phyloP scores from a whole-genome alignment of 306 rosid genomes.

The Begonia fuchsioides region DNA sequence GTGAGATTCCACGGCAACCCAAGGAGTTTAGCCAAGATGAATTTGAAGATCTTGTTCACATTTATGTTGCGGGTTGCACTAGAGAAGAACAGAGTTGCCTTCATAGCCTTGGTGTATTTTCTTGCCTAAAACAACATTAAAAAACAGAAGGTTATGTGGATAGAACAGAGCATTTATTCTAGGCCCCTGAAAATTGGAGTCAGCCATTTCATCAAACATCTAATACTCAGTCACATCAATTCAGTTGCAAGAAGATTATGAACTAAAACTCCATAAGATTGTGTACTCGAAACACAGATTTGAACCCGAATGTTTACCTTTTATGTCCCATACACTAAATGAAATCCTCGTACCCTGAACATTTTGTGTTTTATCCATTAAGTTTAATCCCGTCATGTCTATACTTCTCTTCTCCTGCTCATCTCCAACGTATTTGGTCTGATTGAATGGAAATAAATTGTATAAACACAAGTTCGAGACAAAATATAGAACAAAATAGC shows the following conservation, averaged over 20 bases:
- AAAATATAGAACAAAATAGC: neutral
- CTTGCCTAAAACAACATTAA: conserved; percentile 49
- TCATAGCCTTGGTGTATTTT: conserved; percentile 79
- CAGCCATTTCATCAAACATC: conserved; percentile 1
- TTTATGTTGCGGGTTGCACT: conserved; percentile 92
- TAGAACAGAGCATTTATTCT: neutral
- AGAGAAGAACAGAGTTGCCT: conserved; percentile 82
- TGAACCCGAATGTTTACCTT: conserved; percentile 29
- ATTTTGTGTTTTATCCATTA: conserved; percentile 66
- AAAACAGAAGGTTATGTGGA: too few relatives aligned
- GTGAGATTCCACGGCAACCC: conserved; percentile 80
- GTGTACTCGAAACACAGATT: neutral
- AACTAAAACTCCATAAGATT: too few relatives aligned
- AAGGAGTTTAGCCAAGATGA: conserved; percentile 78
- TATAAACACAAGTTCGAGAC: too few relatives aligned
- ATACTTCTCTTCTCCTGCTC: conserved; percentile 56
- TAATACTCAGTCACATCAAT: too few relatives aligned
- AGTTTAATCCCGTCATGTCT: conserved; percentile 70
- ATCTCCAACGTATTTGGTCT: conserved; percentile 83
- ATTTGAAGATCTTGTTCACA: conserved; percentile 91
- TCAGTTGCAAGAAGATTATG: too few relatives aligned
- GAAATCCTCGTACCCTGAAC: conserved; percentile 77
- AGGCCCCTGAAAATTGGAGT: conserved; percentile 33
- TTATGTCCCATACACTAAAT: conserved; percentile 75
- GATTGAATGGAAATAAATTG: neutral